Base-by-base conservation (phyloP, 306 rosid species). In the Geum urbanum region DNA sequence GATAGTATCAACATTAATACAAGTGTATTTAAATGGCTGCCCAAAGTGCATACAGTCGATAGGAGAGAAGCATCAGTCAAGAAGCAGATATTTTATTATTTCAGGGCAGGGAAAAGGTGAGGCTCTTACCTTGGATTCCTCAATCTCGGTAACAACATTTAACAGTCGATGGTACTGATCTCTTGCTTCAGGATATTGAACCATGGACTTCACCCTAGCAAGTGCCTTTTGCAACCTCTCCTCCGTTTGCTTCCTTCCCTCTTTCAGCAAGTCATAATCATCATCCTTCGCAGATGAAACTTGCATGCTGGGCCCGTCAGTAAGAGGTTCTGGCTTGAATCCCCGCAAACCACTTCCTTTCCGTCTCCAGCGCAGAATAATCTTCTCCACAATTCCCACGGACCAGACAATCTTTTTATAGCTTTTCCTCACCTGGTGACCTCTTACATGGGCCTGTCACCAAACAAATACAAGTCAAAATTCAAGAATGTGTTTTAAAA, bases 261-360 rank as follows among this genome's bases (percentile, higher is more conserved):
- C 88, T 69, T 83, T 89, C 15, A 92, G 81, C 66, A 92, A 55
- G 72, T 92, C 95, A 5, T 81, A 72, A 46, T 87, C 94, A 69
- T 91, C 96, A 66, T 86, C 96, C 22, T 77, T 77, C 9, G 70
- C 47, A 49, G 84, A 50, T 55, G 72, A 70, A 79, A 67, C 79
- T 79, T 79, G 71, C 63, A 49, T 72, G 84, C 80, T 82, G 66
- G 72, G 61, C 2, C 53, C 78, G 60, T 87, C 90, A 14, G 74
- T 48, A 16, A 74, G 45, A 7, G 86, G 72, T 73, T 92, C 96
- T 8, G 87, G 70, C 81, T 80, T 87, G 68, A 89, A 89, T 46
- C 98, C 98, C 16, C 95, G 95, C 74, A 92, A 82, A 55, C 98
- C 96, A 68, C 88, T 87, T 72, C 98, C 86, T 79, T 89, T 92